These are phyloP conservation scores for Boletellus dicymbophilus DNA, from an alignment of 1,284 basidiomycete species.

Conservation along the genomic window DNA sequence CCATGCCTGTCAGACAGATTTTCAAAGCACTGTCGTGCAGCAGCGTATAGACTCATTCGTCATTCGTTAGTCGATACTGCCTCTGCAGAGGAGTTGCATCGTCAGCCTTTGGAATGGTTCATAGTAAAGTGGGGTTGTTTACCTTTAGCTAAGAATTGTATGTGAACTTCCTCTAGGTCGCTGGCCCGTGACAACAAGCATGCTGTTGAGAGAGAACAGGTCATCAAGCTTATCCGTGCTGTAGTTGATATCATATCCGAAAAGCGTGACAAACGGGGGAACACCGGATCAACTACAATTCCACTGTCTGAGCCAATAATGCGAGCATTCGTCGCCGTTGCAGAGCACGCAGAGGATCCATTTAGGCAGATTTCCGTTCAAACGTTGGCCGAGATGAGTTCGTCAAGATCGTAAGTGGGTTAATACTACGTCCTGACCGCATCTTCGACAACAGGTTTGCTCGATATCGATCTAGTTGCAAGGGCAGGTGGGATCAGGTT, in stretches of 20 bases:
- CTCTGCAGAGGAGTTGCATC: slow-evolving; percentile 58
- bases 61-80: slow-evolving; percentile 75
- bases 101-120: slow-evolving; percentile 83
- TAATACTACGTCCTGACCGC: slow-evolving; percentile 13
- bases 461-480: slow-evolving; percentile 85
- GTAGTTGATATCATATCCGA: slow-evolving; percentile 76
- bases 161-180: slow-evolving; percentile 51
- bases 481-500: slow-evolving; percentile 87
- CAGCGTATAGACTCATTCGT: slow-evolving; percentile 86
- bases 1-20: slow-evolving; percentile 78
- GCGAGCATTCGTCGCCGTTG: slow-evolving; percentile 89
- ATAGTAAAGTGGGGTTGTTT: slow-evolving; percentile 66
- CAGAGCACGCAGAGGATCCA: slow-evolving; percentile 91
- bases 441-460: slow-evolving; percentile 53
- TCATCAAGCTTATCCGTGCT: slow-evolving; percentile 88
- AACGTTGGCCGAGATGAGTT: slow-evolving; percentile 90
- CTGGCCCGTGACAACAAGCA: slow-evolving; percentile 85
- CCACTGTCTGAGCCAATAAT: slow-evolving; percentile 79
- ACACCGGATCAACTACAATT: slow-evolving; percentile 46
- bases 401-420: slow-evolving; percentile 27
- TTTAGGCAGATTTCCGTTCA: slow-evolving; percentile 85
- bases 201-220: slow-evolving; percentile 90
- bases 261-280: slow-evolving; percentile 43
- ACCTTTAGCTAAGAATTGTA: neutral
- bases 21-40: slow-evolving; percentile 77